Evolutionary conservation across 2,329 filamentous ascomycete species (phyloP), one percentile per base, ranked within the genome.

Genomic region (Phyllachora maydis): DNA sequence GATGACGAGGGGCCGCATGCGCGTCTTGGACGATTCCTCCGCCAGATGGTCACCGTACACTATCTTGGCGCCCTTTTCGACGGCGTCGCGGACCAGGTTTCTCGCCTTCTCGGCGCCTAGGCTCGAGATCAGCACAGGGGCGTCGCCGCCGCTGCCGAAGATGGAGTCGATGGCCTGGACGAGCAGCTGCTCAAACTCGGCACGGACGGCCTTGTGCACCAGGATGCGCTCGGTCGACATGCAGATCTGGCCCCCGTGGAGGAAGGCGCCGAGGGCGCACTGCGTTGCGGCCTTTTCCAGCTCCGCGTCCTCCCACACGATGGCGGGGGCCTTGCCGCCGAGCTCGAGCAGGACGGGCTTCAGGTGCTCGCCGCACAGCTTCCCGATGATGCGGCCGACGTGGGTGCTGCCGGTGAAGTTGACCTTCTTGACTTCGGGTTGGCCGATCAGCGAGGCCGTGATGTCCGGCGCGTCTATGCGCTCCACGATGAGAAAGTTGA

Each of bases 261-360:
- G 38, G 39, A 83, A 82, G 0, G 76, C 56, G 4, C 78, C 79
- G 2, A 74, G 42, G 0, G 66, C 66, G 34, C 72, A 77, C 35
- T 68, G 61, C 8, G 55, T 43, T 0, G 76, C 81, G 0, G 81
- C 78, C 13, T 65, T 55, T 15, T 74, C 59, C 19, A 91, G 41
- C 37, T 91, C 64, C 9, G 81, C 79, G 43, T 91, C 81, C 23
- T 77, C 70, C 43, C 75, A 67, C 1, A 91, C 68, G 29, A 91
- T 72, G 3, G 75, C 69, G 0, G 68, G 67, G 1, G 75, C 73
- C 45, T 91, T 91, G 21, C 81, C 81, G 4, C 82, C 81, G 1
- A 91, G 55, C 45, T 91, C 81, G 37, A 90, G 59, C 2, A 90
- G 52, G 1, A 76, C 60, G 0, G 78, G 79, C 54, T 91, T 91